Evolutionary conservation across 1,139 yeast species (phyloP), one percentile per base, ranked within the genome.

Genomic region (Candida freyschussii): DNA sequence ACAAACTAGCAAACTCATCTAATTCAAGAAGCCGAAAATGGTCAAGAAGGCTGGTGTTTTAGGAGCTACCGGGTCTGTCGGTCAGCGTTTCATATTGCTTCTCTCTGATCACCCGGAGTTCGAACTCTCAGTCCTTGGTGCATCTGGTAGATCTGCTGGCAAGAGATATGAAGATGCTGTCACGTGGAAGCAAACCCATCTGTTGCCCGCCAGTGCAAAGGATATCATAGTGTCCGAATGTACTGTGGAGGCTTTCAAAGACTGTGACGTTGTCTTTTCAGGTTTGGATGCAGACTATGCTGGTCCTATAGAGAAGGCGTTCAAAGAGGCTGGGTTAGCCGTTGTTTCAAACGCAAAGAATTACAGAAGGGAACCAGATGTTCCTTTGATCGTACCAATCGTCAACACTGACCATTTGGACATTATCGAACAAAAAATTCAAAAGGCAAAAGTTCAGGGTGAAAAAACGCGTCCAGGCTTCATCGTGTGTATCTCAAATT

Each of bases 1-100:
- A n/a, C n/a, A n/a, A n/a, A n/a, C n/a, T n/a, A n/a, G n/a, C n/a
- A n/a, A n/a, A n/a, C n/a, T n/a, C n/a, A n/a, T n/a, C n/a, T n/a
- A n/a, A 8, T 18, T 3, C n/a, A n/a, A n/a, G n/a, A n/a, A n/a
- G n/a, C n/a, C n/a, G n/a, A 37, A 26, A 34, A 48, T 44, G 50
- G 47, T 31, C 17, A 50, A 50, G 46, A 48, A 50, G 30, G 70
- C 69, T 45, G 98, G 98, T 65, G 96, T 91, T 50, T 69, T 91
- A 45, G 98, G 98, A 34, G 97, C 97, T 48, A 89, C 97, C 15
- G 98, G 97, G 32, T 81, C 95, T 26, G 99, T 91, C 28, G 99
- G 99, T 34, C 99, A 91, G 63, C 74, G 98, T 52, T 91, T 91
- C 57, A 89, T 91, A 44, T 69, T 89, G 36, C 69, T 91, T 35